These are phyloP conservation scores for Eucalyptus globulus DNA, from an alignment of 345 rosid genomes.

Conservation along the genomic window DNA sequence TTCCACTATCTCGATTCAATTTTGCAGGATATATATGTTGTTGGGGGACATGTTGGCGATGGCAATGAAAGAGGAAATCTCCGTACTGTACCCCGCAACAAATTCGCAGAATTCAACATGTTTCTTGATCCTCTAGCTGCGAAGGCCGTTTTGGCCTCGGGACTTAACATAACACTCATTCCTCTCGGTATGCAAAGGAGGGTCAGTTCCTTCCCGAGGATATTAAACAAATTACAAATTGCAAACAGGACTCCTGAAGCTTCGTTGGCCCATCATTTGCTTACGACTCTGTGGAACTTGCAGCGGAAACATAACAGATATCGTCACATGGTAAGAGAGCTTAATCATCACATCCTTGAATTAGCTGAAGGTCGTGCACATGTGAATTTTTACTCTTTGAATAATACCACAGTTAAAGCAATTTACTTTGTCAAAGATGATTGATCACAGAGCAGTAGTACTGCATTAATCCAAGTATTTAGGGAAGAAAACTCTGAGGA, in stretches of 20 bases:
- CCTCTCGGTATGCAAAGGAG: constrained; percentile 51
- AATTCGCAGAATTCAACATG: constrained; percentile 69
- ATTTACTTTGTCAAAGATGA: background rate
- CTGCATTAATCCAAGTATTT: background rate
- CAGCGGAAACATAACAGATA: constrained; percentile 39
- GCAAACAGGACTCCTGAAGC: constrained; percentile 46
- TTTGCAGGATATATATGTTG: constrained; percentile 52
- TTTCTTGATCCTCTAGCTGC: constrained; percentile 86
- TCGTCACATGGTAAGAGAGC: constrained; percentile 37
- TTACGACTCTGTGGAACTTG: constrained; percentile 38
- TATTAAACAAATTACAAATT: constrained; percentile 10
- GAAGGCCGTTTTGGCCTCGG: constrained; percentile 48
- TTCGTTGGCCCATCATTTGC: constrained; percentile 26
- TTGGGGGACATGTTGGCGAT: constrained; percentile 60
- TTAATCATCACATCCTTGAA: background rate
- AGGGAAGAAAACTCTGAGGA: background rate
- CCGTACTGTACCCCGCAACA: constrained; percentile 31
- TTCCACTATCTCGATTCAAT: background rate
- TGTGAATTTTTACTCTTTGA: background rate
- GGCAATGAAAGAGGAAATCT: constrained; percentile 42
- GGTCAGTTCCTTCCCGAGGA: constrained; percentile 24
- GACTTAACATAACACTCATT: constrained; percentile 51
- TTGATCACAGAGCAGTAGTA: background rate
- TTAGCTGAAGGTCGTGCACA: background rate
- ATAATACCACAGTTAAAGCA: background rate